Evolutionary conservation across 371 early-diverging fungal species (phyloP).

Genomic region (Mortierella sp.): DNA sequence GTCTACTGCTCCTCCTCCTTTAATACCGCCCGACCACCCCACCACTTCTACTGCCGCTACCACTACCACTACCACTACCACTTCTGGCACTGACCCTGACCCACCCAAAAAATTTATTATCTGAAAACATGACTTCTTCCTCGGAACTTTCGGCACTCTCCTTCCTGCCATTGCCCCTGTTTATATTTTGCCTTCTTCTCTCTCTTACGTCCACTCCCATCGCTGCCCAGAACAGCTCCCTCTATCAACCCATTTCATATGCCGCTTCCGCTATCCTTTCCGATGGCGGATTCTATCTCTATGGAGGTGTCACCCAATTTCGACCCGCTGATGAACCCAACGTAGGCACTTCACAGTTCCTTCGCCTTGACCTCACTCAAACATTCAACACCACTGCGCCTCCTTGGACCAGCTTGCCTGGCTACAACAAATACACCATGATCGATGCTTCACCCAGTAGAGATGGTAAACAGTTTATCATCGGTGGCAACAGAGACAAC

Average conservation of each 20-base stretch:
- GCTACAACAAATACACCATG: conserved; percentile 18
- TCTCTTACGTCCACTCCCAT: neutral
- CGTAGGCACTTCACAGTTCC: conserved; percentile 29
- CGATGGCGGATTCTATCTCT: conserved; percentile 39
- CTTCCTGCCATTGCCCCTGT: too few species aligned
- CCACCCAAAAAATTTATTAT: too few species aligned
- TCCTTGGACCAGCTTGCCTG: conserved; percentile 25
- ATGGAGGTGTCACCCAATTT: conserved; percentile 38
- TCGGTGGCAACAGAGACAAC: conserved; percentile 43
- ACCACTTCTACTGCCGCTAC: too few species aligned
- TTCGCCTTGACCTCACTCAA: conserved; percentile 38
- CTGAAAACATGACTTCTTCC: too few species aligned
- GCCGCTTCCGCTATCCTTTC: conserved; percentile 43
- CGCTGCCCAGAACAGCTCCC: neutral
- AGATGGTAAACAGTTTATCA: conserved; percentile 29
- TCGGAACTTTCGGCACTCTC: too few species aligned
- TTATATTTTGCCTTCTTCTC: neutral
- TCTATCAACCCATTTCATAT: conserved; percentile 14
- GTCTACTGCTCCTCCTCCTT: too few species aligned
- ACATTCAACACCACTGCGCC: conserved; percentile 25
- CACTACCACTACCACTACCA: too few species aligned
- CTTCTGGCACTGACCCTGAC: too few species aligned
- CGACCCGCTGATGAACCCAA: neutral
- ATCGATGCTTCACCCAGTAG: conserved; percentile 27
- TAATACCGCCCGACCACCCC: too few species aligned